Conservation (phyloP, 2,329 filamentous ascomycete species). For the Apiospora phragmitis region DNA sequence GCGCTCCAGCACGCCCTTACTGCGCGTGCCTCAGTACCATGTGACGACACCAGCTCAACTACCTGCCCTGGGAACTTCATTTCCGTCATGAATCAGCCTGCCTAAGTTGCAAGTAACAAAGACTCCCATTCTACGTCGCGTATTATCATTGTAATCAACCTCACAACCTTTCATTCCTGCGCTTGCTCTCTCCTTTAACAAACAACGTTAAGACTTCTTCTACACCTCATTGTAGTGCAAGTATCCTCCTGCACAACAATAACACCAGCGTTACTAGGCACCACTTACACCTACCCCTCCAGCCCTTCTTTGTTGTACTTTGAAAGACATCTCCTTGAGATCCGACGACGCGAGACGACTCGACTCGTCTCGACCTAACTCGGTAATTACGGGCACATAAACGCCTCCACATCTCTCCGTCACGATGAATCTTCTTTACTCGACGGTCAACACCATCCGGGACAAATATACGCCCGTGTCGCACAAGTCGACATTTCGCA, state of each 20-base stretch:
- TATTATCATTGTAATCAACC: constrained; percentile 7
- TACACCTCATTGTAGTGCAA: neutral
- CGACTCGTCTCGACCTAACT: neutral
- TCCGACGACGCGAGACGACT: neutral
- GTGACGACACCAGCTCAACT: neutral
- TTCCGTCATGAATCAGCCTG: constrained; percentile 4
- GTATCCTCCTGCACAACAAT: neutral
- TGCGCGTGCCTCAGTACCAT: constrained; percentile 4
- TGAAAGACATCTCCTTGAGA: neutral
- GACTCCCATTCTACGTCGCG: neutral
- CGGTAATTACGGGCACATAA: neutral
- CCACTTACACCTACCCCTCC: constrained; percentile 3
- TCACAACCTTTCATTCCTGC: neutral
- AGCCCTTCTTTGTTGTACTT: neutral
- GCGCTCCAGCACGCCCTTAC: neutral
- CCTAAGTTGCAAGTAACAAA: constrained; percentile 2
- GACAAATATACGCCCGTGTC: constrained; percentile 88
- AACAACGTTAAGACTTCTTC: neutral
- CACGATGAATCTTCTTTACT: constrained; percentile 87
- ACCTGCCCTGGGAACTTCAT: neutral
- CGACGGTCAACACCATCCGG: constrained; percentile 86
- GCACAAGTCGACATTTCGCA: constrained; percentile 89
- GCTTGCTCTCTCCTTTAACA: neutral
- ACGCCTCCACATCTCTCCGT: neutral
- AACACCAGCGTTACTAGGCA: constrained; percentile 6